Base-by-base conservation (phyloP, 768 basidiomycete genomes). In the Boletus subcaerulescens region DNA sequence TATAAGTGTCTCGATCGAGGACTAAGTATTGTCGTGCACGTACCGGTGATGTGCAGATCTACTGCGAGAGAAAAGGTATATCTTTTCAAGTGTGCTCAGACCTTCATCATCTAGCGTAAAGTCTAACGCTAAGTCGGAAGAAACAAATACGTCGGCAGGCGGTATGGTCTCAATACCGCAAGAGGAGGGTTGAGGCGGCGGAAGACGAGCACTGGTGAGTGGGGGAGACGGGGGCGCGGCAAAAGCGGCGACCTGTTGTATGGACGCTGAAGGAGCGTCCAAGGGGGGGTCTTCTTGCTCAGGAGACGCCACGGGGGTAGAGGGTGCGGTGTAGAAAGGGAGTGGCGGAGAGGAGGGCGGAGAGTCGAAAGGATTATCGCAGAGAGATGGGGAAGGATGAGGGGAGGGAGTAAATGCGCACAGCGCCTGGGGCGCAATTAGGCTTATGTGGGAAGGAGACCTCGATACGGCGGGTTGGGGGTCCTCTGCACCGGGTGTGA, bases 41-140 rank as follows among this genome's bases (percentile, higher is more conserved):
- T 52, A 77, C 79, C 80, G 74, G 64, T 85, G 84, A 56, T 84
- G 82, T 32, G 76, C 72, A 45, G 85, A 84, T 58, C 83, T 83
- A 72, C 91, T 93, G 57, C 87, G 80, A 56, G 88, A 87, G 63
- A 92, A 91, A 48, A 97, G 82, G 73, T 93, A 97, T 57, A 96
- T 95, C 66, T 89, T 87, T 74, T 98, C 95, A 45, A 98, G 82
- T 20, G 90, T 82, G 69, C 75, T 90, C 57, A 95, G 79, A 50
- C 83, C 83, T 58, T 92, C 91, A 60, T 93, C 90, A 60, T 94
- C 92, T 64, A 86, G 61, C 11, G 73, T 69, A 33, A 77, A 70
- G 55, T 78, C 77, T 26, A 72, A 46, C 20, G 67, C 66, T 18
- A 71, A 60, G 59, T 72, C 71, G 20, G 66, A 60, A 17, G 61